These are phyloP conservation scores for Paraurostyla sp. DNA, from an alignment of 73 alveolate species.

Conservation along the genomic window DNA sequence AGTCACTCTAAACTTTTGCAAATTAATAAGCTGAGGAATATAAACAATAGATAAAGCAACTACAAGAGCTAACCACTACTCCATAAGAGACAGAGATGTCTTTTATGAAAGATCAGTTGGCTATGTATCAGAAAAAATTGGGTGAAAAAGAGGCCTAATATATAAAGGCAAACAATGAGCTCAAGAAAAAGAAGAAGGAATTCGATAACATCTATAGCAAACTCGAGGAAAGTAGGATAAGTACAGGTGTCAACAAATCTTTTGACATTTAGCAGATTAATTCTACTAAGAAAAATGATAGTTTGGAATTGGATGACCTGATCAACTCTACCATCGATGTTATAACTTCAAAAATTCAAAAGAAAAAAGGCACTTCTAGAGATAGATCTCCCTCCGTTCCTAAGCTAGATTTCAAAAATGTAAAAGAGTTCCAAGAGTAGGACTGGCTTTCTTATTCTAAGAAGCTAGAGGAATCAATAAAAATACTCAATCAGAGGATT, in stretches of 20 bases:
- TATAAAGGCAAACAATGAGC: conserved; percentile 18
- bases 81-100: conserved; percentile 9
- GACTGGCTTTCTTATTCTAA: conserved; percentile 74
- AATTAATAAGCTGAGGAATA: conserved; percentile 20
- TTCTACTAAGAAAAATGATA: conserved; percentile 18
- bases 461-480: conserved; percentile 73
- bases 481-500: conserved; percentile 58
- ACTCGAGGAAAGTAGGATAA: conserved; percentile 16
- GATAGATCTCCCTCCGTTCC: conserved; percentile 69
- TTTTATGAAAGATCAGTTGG: conserved; percentile 26
- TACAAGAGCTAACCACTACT: not conserved
- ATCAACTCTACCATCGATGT: conserved; percentile 31
- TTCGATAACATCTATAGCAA: not conserved
- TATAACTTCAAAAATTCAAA: not conserved
- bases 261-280: not conserved
- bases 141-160: conserved; percentile 41
- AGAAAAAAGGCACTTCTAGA: conserved; percentile 31
- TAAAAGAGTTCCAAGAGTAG: conserved; percentile 72
- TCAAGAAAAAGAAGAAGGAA: conserved; percentile 53
- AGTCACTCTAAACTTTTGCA: conserved; percentile 39
- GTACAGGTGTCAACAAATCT: conserved; percentile 4
- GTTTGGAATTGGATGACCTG: conserved; percentile 45
- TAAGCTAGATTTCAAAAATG: conserved; percentile 57
- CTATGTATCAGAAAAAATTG: not conserved
- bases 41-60: not conserved